phyloP scores from a whole-genome alignment of 768 basidiomycete genomes.

The Trametes maxima region DNA sequence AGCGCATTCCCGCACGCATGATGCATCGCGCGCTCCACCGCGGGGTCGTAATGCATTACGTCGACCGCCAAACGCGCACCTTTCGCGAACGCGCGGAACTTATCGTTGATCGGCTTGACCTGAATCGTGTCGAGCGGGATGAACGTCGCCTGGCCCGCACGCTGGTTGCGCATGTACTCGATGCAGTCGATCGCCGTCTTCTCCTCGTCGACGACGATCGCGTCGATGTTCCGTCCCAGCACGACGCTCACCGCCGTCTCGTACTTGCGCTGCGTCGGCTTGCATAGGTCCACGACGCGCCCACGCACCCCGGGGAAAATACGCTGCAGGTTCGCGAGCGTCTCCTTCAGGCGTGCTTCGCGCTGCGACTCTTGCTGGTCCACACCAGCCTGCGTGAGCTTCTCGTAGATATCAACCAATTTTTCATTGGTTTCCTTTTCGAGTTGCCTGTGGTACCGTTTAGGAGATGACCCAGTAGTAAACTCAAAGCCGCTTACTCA shows the following conservation, averaged over 20 bases:
- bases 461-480: no score
- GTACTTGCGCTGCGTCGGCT: constrained; percentile 91
- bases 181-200: constrained; percentile 98
- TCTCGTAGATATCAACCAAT: constrained; percentile 75
- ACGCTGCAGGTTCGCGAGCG: constrained; percentile 76
- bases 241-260: constrained; percentile 90
- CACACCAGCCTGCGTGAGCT: constrained; percentile 87
- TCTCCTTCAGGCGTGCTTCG: constrained; percentile 85
- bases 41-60: constrained; percentile 64
- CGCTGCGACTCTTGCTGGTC: constrained; percentile 87
- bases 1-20: constrained; percentile 95
- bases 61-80: constrained; percentile 64
- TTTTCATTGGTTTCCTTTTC: constrained; percentile 94
- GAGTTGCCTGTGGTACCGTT: constrained; percentile 60
- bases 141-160: constrained; percentile 95
- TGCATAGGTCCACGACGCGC: constrained; percentile 91
- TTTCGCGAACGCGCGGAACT: constrained; percentile 89
- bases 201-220: constrained; percentile 95
- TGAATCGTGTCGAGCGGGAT: constrained; percentile 98
- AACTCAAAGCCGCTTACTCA: constrained; percentile 48
- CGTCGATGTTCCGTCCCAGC: constrained; percentile 92
- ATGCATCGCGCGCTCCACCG: constrained; percentile 92
- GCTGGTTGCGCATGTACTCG: constrained; percentile 96
- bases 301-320: constrained; percentile 95
- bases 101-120: constrained; percentile 91